A percentile compares a stretch with the other conserved stretches of the same genome.
phyloP scores from a whole-genome alignment of 257 asterid genomes.

The Solanum paucissectum region DNA sequence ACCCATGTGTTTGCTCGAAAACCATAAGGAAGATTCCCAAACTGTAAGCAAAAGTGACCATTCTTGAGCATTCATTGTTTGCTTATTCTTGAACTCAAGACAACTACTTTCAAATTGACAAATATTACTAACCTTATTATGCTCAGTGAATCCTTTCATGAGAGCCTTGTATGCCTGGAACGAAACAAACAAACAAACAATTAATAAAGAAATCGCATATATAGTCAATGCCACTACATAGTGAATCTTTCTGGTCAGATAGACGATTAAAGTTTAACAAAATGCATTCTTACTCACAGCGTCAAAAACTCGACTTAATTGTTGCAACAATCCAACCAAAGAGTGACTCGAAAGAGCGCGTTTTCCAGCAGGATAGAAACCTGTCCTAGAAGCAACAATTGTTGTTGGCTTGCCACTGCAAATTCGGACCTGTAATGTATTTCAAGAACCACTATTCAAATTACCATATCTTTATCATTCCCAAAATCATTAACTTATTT shows the following conservation, averaged over 20 bases:
- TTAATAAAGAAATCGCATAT: background rate
- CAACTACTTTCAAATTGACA: slow-evolving; percentile 1
- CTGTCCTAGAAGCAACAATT: slow-evolving; percentile 58
- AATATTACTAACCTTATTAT: slow-evolving; percentile 65
- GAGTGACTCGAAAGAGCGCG: slow-evolving; percentile 46
- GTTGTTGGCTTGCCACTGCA: slow-evolving; percentile 81
- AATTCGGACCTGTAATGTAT: slow-evolving; percentile 44
- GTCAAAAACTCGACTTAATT: slow-evolving; percentile 58
- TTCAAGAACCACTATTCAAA: background rate
- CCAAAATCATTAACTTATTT: background rate
- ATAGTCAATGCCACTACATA: background rate
- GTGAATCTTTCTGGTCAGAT: background rate
- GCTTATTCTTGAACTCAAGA: slow-evolving; percentile 10
- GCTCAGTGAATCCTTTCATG: slow-evolving; percentile 82
- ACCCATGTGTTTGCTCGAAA: slow-evolving; percentile 99
- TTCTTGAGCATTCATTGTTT: slow-evolving; percentile 7
- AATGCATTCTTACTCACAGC: slow-evolving; percentile 35
- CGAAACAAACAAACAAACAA: slow-evolving; percentile 2
- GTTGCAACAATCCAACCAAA: slow-evolving; percentile 65
- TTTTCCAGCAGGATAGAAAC: slow-evolving; percentile 77
- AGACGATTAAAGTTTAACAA: background rate
- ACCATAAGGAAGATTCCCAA: slow-evolving; percentile 96
- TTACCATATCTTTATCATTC: background rate
- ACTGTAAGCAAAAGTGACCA: slow-evolving; percentile 35
- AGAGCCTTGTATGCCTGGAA: slow-evolving; percentile 85